Percentiles rank a stretch among this genome's conserved stretches.
Evolutionary conservation across 257 asterid genomes (phyloP).

Genomic region (Rhazya stricta): DNA sequence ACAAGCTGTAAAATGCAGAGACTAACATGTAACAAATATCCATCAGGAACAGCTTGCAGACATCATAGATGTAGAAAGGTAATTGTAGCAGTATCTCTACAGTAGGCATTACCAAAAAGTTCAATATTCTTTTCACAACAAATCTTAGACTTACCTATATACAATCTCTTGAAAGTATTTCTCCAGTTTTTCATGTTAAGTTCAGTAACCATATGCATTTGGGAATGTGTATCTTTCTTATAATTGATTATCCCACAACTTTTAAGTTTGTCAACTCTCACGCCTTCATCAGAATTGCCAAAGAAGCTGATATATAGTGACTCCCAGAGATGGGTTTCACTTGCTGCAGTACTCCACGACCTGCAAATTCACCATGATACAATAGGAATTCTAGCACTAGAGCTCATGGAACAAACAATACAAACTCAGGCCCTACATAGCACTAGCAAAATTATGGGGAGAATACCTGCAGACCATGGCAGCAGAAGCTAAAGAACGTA

Average conservation of each 20-base stretch:
- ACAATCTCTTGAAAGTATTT: conserved; percentile 40
- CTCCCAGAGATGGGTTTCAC: conserved; percentile 69
- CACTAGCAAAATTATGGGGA: background rate
- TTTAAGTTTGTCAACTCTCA: conserved; percentile 12
- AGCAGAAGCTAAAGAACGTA: conserved; percentile 63
- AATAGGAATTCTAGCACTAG: background rate
- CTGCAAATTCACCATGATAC: conserved; percentile 31
- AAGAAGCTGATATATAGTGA: conserved; percentile 39
- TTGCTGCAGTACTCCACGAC: conserved; percentile 65
- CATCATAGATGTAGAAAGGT: background rate
- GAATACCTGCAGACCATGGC: conserved; percentile 68
- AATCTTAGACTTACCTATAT: conserved; percentile 35
- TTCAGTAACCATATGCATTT: conserved; percentile 15
- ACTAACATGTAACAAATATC: background rate
- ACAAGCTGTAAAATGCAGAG: background rate
- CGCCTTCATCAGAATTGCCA: conserved; percentile 17
- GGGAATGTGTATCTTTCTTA: conserved; percentile 11
- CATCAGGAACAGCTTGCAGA: background rate
- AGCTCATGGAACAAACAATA: background rate
- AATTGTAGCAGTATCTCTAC: background rate
- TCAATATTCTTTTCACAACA: background rate
- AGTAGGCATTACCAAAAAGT: background rate
- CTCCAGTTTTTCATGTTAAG: conserved; percentile 35
- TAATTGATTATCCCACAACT: conserved; percentile 15
- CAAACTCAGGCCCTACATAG: background rate